Conservation (phyloP, 495 filamentous ascomycete species). For the Aspergillus ellipticus region DNA sequence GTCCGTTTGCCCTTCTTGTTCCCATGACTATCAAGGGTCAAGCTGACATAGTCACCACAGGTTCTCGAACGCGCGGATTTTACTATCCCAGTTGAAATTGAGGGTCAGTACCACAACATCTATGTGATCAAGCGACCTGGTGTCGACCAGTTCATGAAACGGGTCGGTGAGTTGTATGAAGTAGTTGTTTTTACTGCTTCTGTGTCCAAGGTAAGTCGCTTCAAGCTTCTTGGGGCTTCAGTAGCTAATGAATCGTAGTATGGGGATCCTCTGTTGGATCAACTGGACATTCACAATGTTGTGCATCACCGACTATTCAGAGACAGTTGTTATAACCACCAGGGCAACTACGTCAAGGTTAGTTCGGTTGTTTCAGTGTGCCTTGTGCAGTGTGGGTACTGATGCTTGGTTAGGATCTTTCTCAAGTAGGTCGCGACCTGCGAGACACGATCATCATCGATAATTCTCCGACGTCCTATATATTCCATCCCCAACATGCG, state of each 20-base stretch:
- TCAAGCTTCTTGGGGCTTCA: neutral
- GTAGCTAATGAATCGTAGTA: conserved; percentile 55
- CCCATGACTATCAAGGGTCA: neutral
- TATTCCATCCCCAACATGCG: conserved; percentile 98
- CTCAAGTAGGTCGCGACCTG: conserved; percentile 92
- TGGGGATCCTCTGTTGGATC: conserved; percentile 92
- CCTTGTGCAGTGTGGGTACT: neutral
- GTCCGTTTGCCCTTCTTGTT: conserved; percentile 48
- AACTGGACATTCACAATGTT: conserved; percentile 94
- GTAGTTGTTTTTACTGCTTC: conserved; percentile 99
- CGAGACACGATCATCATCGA: conserved; percentile 99
- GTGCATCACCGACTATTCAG: conserved; percentile 96
- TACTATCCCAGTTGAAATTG: conserved; percentile 98
- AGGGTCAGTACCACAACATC: conserved; percentile 98
- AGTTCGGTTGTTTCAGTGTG: conserved; percentile 11
- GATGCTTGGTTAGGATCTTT: conserved; percentile 63
- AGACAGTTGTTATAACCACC: conserved; percentile 98
- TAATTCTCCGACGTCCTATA: conserved; percentile 98
- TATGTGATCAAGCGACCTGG: conserved; percentile 98
- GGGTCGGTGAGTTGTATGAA: conserved; percentile 95
- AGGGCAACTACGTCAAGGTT: conserved; percentile 97
- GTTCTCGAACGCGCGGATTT: conserved; percentile 98
- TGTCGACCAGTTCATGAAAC: conserved; percentile 98
- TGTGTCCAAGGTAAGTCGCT: conserved; percentile 80
- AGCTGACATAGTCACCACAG: conserved; percentile 44